Percentiles rank a stretch among this genome's conserved stretches.
Conservation (phyloP, 108 stramenopile species). For the Skeletonema menzelii region DNA sequence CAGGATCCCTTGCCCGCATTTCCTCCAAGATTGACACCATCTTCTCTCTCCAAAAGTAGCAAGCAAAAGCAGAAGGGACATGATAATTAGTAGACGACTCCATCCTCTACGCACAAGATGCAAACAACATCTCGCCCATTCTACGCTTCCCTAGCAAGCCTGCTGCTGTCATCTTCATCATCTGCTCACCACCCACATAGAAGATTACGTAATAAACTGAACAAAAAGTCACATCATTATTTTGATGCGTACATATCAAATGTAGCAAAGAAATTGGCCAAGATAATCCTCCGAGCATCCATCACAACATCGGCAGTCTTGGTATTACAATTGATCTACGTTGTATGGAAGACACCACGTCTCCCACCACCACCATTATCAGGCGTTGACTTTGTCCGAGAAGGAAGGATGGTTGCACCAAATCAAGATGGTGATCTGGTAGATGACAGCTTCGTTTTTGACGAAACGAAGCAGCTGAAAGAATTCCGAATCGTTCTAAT, state of each 20-base stretch:
- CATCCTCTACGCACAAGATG: neutral
- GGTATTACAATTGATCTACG: conserved; percentile 11
- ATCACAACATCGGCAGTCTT: conserved; percentile 11
- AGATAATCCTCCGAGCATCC: neutral
- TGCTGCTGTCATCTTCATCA: neutral
- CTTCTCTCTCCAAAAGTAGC: too few species aligned
- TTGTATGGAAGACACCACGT: conserved; percentile 14
- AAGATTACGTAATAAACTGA: neutral
- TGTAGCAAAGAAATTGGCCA: neutral
- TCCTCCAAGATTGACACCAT: too few species aligned
- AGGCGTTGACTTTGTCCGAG: conserved; percentile 11
- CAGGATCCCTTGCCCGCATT: too few species aligned
- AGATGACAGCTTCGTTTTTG: neutral
- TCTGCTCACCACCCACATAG: neutral
- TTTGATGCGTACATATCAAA: neutral
- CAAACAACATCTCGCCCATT: too few species aligned
- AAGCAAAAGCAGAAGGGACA: neutral
- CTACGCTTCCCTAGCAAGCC: neutral
- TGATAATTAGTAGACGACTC: neutral
- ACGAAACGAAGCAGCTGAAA: neutral
- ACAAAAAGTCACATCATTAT: neutral
- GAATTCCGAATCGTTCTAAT: conserved; percentile 28
- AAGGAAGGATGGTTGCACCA: conserved; percentile 10
- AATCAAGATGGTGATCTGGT: neutral
- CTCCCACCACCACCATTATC: conserved; percentile 21